A percentile compares a stretch with the other conserved stretches of the same genome.
Evolutionary conservation across 768 basidiomycete species (phyloP).

Genomic region (Trametes gibbosa): DNA sequence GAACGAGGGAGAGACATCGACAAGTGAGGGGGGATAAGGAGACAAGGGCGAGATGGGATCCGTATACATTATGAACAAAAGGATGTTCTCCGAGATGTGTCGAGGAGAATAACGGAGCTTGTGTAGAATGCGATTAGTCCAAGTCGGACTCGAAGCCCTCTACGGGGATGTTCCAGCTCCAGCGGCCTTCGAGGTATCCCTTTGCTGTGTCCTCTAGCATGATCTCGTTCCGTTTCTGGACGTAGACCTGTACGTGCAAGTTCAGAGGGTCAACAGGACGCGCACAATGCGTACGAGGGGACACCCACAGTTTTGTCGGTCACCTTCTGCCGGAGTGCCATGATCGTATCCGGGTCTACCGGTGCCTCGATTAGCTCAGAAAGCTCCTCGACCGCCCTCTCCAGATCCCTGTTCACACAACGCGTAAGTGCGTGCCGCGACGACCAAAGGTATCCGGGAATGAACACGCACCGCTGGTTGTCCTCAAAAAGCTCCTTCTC

Average conservation of each 20-base stretch:
- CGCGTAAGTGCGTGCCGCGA: constrained; percentile 6
- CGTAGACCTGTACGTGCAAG: constrained; percentile 61
- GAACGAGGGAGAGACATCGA: too few species aligned
- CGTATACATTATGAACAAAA: background rate
- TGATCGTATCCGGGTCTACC: constrained; percentile 81
- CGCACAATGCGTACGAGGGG: background rate
- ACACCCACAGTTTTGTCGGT: constrained; percentile 87
- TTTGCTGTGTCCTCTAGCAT: constrained; percentile 91
- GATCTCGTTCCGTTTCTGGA: constrained; percentile 96
- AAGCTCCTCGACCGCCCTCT: constrained; percentile 92
- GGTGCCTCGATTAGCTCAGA: constrained; percentile 92
- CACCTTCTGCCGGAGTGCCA: constrained; percentile 81
- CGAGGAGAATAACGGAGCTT: too few species aligned
- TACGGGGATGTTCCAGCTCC: constrained; percentile 75
- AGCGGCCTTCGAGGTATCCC: constrained; percentile 83
- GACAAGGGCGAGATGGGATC: background rate
- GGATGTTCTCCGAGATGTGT: background rate
- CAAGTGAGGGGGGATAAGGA: background rate
- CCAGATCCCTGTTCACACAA: constrained; percentile 64
- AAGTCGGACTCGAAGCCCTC: constrained; percentile 57
- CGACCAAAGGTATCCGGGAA: background rate
- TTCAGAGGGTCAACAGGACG: constrained; percentile 1
- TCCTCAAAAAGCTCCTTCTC: constrained; percentile 96
- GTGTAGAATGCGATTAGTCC: background rate
- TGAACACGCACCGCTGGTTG: constrained; percentile 75